Percentiles rank a stretch among this genome's conserved stretches.
These are phyloP conservation scores for Aspergillus transmontanensis DNA, from an alignment of 2,329 filamentous ascomycete species.

Conservation along the genomic window DNA sequence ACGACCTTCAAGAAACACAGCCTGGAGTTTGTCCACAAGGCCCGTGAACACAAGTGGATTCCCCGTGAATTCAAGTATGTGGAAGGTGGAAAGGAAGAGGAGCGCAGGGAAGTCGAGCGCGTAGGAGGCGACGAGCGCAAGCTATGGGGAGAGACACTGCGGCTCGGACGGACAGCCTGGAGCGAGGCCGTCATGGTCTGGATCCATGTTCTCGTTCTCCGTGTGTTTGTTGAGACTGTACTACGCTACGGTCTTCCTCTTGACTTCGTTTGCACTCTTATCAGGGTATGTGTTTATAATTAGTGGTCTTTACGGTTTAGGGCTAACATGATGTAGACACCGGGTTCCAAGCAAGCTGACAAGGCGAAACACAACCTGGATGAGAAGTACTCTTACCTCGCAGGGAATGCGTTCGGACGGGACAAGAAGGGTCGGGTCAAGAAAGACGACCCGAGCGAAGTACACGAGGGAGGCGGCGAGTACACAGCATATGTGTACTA, in stretches of 20 bases:
- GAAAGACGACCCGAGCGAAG: constrained; percentile 88
- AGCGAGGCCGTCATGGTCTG: constrained; percentile 95
- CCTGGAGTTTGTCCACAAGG: constrained; percentile 86
- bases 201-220: constrained; percentile 85
- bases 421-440: constrained; percentile 92
- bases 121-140: constrained; percentile 84
- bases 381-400: constrained; percentile 83
- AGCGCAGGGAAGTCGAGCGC: constrained; percentile 81
- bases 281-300: constrained; percentile 66
- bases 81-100: constrained; percentile 85
- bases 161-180: constrained; percentile 87
- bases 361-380: constrained; percentile 82
- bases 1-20: constrained; percentile 92
- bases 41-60: constrained; percentile 89
- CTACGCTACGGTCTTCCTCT: constrained; percentile 89
- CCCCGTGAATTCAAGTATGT: constrained; percentile 93
- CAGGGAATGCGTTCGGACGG: constrained; percentile 87
- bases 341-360: constrained; percentile 71
- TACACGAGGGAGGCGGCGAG: constrained; percentile 76
- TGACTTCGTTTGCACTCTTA: constrained; percentile 80
- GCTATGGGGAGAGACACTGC: constrained; percentile 87
- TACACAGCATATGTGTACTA: constrained; percentile 98
- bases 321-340: constrained; percentile 61
- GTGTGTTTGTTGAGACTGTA: constrained; percentile 98
- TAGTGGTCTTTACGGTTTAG: not conserved